phyloP scores from a whole-genome alignment of 495 filamentous ascomycete species.

The Parathielavia hyrcaniae region DNA sequence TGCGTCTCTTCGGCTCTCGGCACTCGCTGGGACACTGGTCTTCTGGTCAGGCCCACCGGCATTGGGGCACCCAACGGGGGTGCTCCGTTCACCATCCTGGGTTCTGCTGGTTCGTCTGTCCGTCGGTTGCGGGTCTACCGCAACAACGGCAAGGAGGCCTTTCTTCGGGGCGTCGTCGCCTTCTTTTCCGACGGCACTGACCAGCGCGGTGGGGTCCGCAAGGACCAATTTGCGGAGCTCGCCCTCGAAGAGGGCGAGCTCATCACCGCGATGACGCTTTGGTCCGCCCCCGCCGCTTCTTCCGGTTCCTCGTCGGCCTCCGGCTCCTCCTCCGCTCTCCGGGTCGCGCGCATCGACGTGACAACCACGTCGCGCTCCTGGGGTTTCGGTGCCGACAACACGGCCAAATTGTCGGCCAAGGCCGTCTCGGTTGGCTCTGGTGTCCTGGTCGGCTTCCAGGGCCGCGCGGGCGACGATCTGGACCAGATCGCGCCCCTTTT shows the following conservation, averaged over 20 bases:
- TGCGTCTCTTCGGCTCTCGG: not conserved
- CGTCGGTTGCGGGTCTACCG: not conserved
- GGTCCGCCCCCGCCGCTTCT: too few relatives aligned
- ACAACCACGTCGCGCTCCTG: not conserved
- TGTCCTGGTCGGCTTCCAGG: slow-evolving; percentile 9
- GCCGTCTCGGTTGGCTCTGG: slow-evolving; percentile 7
- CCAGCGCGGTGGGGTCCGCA: not conserved
- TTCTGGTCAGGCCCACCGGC: not conserved
- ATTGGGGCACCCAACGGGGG: not conserved
- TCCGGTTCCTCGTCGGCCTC: not conserved
- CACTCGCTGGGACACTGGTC: not conserved
- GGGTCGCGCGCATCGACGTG: slow-evolving; percentile 5
- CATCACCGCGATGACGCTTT: slow-evolving; percentile 1
- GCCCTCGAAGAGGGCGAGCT: not conserved
- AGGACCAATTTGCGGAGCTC: slow-evolving; percentile 3
- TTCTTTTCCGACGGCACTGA: slow-evolving; percentile 7
- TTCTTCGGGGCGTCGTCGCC: slow-evolving; percentile 1
- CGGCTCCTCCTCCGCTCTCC: not conserved
- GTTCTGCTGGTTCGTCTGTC: not conserved
- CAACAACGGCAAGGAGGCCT: not conserved
- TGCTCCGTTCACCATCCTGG: slow-evolving; percentile 3
- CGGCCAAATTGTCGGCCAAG: not conserved
- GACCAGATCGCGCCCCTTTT: slow-evolving; percentile 4
- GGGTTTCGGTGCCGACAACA: slow-evolving; percentile 10
- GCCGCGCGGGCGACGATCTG: slow-evolving; percentile 1